A percentile compares a stretch with the other conserved stretches of the same genome.
Evolutionary conservation across 768 basidiomycete genomes (phyloP).

Genomic region (Tephrocybe sp.): DNA sequence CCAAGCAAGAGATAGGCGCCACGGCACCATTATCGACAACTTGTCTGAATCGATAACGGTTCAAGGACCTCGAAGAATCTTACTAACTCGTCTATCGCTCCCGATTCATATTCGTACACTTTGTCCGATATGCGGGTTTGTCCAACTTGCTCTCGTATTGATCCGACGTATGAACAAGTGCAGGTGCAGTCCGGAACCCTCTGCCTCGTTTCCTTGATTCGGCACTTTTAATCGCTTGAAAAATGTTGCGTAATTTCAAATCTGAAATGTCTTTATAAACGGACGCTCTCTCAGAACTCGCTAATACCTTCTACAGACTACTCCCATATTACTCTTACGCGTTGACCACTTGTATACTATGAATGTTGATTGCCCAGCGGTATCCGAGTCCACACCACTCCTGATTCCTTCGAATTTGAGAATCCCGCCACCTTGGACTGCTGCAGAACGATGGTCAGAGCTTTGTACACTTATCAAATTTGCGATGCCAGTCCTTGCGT

Average conservation of each 20-base stretch:
- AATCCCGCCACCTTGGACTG: neutral
- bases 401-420: neutral
- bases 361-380: neutral
- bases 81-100: too few relatives aligned
- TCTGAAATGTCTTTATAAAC: neutral
- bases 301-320: too few relatives aligned
- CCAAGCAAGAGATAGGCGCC: neutral
- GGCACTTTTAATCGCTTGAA: neutral
- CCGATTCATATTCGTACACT: too few relatives aligned
- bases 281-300: neutral
- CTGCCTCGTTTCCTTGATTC: neutral
- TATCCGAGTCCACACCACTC: conserved; percentile 2
- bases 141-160: too few relatives aligned
- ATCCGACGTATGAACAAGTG: neutral
- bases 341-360: neutral
- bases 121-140: too few relatives aligned
- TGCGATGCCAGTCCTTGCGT: conserved; percentile 10
- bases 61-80: too few relatives aligned
- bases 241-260: neutral
- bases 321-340: neutral
- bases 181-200: too few relatives aligned
- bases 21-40: neutral
- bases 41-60: neutral
- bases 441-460: conserved; percentile 8
- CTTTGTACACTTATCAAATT: neutral